Base-by-base conservation (phyloP, 164 flowering plant species). In the Annona cherimola region DNA sequence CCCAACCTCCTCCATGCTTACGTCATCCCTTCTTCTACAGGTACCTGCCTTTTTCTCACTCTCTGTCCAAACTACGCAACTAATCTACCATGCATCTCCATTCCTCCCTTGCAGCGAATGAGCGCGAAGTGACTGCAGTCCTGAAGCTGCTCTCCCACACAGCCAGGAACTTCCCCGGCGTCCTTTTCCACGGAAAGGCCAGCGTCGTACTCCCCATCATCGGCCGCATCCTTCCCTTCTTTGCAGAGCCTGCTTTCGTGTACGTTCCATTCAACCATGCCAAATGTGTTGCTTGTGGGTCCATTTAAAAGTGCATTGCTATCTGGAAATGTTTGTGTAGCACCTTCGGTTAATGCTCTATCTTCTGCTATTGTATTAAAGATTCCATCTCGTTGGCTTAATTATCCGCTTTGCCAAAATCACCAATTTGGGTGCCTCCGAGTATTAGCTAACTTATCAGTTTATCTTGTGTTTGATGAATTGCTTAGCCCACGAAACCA, bases 51-150 rank as follows among this genome's bases (percentile, higher is more conserved):
- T 16, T 46, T 5, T 84, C 42, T 45, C 69, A 65, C 71, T 71
- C 54, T 57, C 45, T n/a, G 50, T 73, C 45, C 35, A 26, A 26
- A 26, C 35, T 26, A 26, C 35, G 35, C 35, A 26, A 26, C 35
- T 26, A 26, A 26, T 14, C 18, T 61, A 18, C 11, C 1, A 20
- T 59, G 2, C 2, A 4, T 66, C 1, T 63, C 12, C 19, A 46
- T 73, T 35, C 45, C 7, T 35, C 4, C 61, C 44, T 72, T 82
- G 79, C 79, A 95, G 98, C 86, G 4, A 95, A 87, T 41, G 98
- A 91, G 79, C 88, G 97, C 72, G 99, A 95, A 78, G 94, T 90
- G 4, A 78, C 81, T 18, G 99, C 97, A 45, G 88, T 96, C 0
- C 76, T 93, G 71, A 96, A 90, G 87, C 88, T 96, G 19, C 71